Evolutionary conservation across 192 early-diverging fungal species (phyloP).

Genomic region (Backusella tarrabulga): DNA sequence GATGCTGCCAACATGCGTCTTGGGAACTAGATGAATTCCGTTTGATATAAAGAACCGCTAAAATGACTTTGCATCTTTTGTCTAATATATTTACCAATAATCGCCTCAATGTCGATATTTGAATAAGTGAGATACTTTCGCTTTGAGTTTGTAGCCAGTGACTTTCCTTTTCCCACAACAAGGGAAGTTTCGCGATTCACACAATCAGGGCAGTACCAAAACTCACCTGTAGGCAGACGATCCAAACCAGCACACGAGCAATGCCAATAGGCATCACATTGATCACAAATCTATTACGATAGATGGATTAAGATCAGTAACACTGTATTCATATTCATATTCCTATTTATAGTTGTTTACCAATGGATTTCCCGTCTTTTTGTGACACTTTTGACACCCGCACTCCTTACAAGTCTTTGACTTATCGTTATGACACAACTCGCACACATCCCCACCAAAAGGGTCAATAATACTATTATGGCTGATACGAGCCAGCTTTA

Average conservation of each 20-base stretch:
- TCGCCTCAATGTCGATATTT: slow-evolving; percentile 12
- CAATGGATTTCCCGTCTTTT: slow-evolving; percentile 54
- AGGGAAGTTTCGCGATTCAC: slow-evolving; percentile 40
- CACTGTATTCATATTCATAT: not conserved
- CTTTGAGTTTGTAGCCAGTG: slow-evolving; percentile 52
- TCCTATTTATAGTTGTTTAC: slow-evolving; percentile 6
- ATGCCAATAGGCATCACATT: slow-evolving; percentile 58
- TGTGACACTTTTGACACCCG: slow-evolving; percentile 50
- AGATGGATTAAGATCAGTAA: not conserved
- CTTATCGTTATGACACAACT: slow-evolving; percentile 10
- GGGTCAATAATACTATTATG: not conserved
- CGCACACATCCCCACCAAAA: not conserved
- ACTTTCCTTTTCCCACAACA: slow-evolving; percentile 40
- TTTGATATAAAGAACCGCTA: not conserved
- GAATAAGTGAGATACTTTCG: slow-evolving; percentile 54
- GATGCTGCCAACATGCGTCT: slow-evolving; percentile 50
- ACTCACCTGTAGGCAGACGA: slow-evolving; percentile 45
- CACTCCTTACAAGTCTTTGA: slow-evolving; percentile 40
- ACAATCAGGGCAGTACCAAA: slow-evolving; percentile 44
- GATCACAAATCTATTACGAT: slow-evolving; percentile 44
- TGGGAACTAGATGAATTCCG: slow-evolving; percentile 23
- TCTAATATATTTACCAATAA: slow-evolving; percentile 12
- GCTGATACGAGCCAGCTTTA: not conserved
- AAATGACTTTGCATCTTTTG: not conserved
- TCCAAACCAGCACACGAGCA: slow-evolving; percentile 45